Evolutionary conservation across 164 flowering plant species (phyloP), one percentile per base, ranked within the genome.

Genomic region (Tetracentron sinense): DNA sequence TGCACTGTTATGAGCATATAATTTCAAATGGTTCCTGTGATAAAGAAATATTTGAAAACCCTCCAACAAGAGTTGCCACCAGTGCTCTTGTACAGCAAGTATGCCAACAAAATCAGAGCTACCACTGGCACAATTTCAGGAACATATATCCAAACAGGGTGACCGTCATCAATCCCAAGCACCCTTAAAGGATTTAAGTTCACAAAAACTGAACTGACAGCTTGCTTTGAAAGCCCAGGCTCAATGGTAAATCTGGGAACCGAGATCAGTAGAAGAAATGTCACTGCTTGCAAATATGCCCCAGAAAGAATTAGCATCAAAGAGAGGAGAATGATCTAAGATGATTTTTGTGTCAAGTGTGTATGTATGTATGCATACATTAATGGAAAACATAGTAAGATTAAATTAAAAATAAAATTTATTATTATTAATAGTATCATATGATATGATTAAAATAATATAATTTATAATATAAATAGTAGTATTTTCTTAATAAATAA

Each of bases 171-270:
- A 66, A 79, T 64, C 30, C 77, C 80, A 51, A 81, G 67, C 65
- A 77, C 65, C 74, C 78, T 81, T 11, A 83, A 77, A 65, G 84
- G 67, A 54, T 69, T 60, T 25, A 51, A 61, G 47, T 62, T 77
- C 77, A 81, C 52, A 65, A 84, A 81, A n/a, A 58, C 65, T n/a
- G 88, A 85, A 59, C 69, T 78, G n/a, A 74, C 79, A 59, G 85
- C 86, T 75, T 92, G 92, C 83, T 95, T 95, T 66, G 92, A 83
- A 49, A 88, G 66, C 60, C 96, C 96, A 73, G 78, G 58, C 69
- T 88, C 94, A 64, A 77, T 78, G 19, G 73, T 57, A 65, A 87
- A 69, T 72, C 94, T 81, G 62, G 86, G 79, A 58, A 77, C 21
- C 65, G 69, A 76, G 54, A 74, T 70, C 62, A 89, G 54, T n/a